A percentile compares a stretch with the other conserved stretches of the same genome.
These are phyloP conservation scores for Plasmodium billcollinsi DNA, from an alignment of 169 alveolate genomes.

Conservation along the genomic window DNA sequence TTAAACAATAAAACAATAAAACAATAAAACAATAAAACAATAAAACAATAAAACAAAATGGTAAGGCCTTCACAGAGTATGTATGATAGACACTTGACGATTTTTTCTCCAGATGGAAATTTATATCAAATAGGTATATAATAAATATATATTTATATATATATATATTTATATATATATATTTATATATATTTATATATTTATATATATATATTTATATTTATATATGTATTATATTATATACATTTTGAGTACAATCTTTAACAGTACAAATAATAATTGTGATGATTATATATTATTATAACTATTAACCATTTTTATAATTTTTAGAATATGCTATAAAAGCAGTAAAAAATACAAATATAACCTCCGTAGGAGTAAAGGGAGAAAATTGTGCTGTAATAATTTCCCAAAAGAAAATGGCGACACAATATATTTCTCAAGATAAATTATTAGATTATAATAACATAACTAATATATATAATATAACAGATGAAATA, in stretches of 20 bases:
- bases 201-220: neutral
- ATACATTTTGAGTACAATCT: neutral
- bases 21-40: too few relatives aligned
- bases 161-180: too few relatives aligned
- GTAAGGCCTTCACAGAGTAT: slow-evolving; percentile 90
- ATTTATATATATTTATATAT: slow-evolving; percentile 2
- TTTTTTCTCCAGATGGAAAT: slow-evolving; percentile 99
- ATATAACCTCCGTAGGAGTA: slow-evolving; percentile 96
- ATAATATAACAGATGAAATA: slow-evolving; percentile 87
- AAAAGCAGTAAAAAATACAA: slow-evolving; percentile 97
- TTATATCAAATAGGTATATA: slow-evolving; percentile 94
- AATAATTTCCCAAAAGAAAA: slow-evolving; percentile 95
- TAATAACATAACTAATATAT: slow-evolving; percentile 84
- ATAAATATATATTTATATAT: neutral
- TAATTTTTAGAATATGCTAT: slow-evolving; percentile 94
- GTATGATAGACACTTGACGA: slow-evolving; percentile 95
- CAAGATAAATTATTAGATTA: slow-evolving; percentile 89
- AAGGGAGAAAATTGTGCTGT: slow-evolving; percentile 97
- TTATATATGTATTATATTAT: neutral
- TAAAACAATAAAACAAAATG: slow-evolving; percentile 78
- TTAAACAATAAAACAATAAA: too few relatives aligned
- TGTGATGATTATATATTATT: too few relatives aligned
- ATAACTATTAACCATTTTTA: neutral
- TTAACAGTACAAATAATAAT: too few relatives aligned
- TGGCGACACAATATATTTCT: slow-evolving; percentile 90